Evolutionary conservation across 495 filamentous ascomycete genomes (phyloP), one percentile per base, ranked within the genome.

Genomic region (Aspergillus nidulans): DNA sequence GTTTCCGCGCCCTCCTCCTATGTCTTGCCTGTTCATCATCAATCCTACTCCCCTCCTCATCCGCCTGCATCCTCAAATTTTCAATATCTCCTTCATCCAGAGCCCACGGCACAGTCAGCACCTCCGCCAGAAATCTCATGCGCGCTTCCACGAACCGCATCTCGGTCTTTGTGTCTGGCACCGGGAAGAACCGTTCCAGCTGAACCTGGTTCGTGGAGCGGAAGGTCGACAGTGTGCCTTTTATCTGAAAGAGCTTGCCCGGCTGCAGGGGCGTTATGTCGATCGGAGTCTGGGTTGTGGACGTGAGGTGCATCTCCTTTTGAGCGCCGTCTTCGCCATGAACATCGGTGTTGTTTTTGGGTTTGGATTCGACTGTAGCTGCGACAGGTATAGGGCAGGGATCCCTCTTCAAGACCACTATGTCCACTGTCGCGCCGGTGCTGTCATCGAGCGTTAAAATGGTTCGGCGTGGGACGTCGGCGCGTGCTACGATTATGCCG

Each of bases 401-500:
- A 1, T 53, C 23, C 16, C 57, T 49, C 57, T 67, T 70, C 20
- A 66, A 46, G 28, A 76, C 69, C 7, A 66, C 63, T 12, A 85
- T 64, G 44, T 95, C 88, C 28, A 97, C 79, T 1, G 80, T 88
- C 4, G 77, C 70, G 9, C 92, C 95, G 63, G 87, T 92, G 67
- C 89, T 86, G 69, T 98, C 94, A 58, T 97, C 94, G 23, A 97
- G 61, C 0, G 81, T 88, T 40, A 90, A 80, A 52, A 89, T 69
- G 18, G 78, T 82, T 54, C 78, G 81, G 5, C 71, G 75, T 10
- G 75, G 65, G 51, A 76, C 79, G 18, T 90, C 82, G 54, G 90
- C 85, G 50, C 91, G 75, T 12, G 88, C 87, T 44, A 95, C 86
- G 18, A 98, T 79, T 12, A 79, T 24, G 12, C 92, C 94, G 20